phyloP scores from a whole-genome alignment of 805 yeast species.

The Jamesozyma piceae region DNA sequence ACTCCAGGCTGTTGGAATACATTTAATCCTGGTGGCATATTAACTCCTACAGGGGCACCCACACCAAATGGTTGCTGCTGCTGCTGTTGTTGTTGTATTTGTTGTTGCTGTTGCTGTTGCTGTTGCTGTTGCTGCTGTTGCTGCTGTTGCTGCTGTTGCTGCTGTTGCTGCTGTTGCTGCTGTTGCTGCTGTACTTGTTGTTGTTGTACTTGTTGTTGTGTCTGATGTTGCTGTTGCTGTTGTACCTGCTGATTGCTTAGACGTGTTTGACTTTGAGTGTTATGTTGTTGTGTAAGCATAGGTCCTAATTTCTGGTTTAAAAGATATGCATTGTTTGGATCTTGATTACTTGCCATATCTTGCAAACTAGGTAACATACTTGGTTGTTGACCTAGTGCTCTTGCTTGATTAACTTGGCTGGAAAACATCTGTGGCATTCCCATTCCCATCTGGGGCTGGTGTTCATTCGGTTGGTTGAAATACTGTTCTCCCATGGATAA shows the following conservation, averaged over 20 bases:
- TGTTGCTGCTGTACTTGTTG: slow-evolving; percentile 6
- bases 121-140: slow-evolving; percentile 3
- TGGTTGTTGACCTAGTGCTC: slow-evolving; percentile 20
- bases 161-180: slow-evolving; percentile 16
- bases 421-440: slow-evolving; percentile 24
- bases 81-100: slow-evolving; percentile 3
- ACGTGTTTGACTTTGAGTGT: slow-evolving; percentile 8
- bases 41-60: slow-evolving; percentile 5
- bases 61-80: slow-evolving; percentile 12
- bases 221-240: slow-evolving; percentile 13
- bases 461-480: slow-evolving; percentile 21
- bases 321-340: slow-evolving; percentile 14
- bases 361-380: slow-evolving; percentile 12
- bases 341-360: slow-evolving; percentile 10
- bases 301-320: slow-evolving; percentile 26
- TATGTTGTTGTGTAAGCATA: slow-evolving; percentile 10
- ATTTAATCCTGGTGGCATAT: slow-evolving; percentile 24
- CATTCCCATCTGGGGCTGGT: slow-evolving; percentile 20
- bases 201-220: slow-evolving; percentile 8
- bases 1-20: slow-evolving; percentile 16
- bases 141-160: slow-evolving; percentile 6
- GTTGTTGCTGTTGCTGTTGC: slow-evolving; percentile 16
- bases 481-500: slow-evolving; percentile 25
- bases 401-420: slow-evolving; percentile 18
- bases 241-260: slow-evolving; percentile 8